Percentiles rank a stretch among this genome's conserved stretches.
Conservation (phyloP, 108 stramenopile species). For the Discostella stelligeroides region DNA sequence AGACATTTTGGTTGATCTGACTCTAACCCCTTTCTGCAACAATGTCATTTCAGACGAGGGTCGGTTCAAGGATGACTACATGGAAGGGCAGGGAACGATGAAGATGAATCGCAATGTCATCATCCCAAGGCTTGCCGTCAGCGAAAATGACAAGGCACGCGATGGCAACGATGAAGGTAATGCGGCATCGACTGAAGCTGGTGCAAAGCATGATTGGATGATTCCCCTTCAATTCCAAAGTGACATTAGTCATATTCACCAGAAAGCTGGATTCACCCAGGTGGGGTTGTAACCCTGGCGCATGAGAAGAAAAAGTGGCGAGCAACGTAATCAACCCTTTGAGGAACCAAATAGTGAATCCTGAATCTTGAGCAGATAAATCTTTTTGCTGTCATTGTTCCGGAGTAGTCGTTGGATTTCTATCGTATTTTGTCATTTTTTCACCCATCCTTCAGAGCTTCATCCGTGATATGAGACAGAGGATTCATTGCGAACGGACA, state of each 20-base stretch:
- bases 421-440: too few relatives aligned
- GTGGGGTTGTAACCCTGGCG: slow-evolving; percentile 51
- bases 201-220: slow-evolving; percentile 76
- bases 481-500: too few relatives aligned
- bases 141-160: slow-evolving; percentile 18
- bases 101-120: slow-evolving; percentile 72
- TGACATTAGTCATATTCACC: slow-evolving; percentile 84
- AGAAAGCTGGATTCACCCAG: slow-evolving; percentile 83
- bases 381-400: too few relatives aligned
- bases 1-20: slow-evolving; percentile 1
- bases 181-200: neutral
- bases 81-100: slow-evolving; percentile 93
- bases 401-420: too few relatives aligned
- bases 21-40: neutral
- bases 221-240: slow-evolving; percentile 87
- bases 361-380: too few relatives aligned
- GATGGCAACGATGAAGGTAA: slow-evolving; percentile 14
- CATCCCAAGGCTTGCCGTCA: slow-evolving; percentile 46
- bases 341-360: too few relatives aligned
- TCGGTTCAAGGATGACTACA: slow-evolving; percentile 87
- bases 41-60: slow-evolving; percentile 64
- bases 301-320: too few relatives aligned
- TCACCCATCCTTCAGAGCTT: too few relatives aligned
- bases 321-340: too few relatives aligned
- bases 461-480: too few relatives aligned